phyloP scores from a whole-genome alignment of 2,329 filamentous ascomycete species.

The Ophiostoma triangulosporum region DNA sequence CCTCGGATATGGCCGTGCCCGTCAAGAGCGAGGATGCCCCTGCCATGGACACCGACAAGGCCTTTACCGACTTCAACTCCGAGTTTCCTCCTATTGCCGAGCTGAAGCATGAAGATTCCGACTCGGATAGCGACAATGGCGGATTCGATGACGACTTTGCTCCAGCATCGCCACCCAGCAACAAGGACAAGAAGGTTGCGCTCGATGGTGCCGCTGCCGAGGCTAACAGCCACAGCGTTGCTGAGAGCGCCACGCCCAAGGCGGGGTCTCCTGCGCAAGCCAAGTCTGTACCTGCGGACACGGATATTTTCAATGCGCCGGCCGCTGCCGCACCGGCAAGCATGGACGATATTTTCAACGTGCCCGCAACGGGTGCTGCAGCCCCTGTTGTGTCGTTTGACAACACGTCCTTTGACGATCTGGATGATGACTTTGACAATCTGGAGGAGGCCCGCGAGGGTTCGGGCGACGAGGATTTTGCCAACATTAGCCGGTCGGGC shows the following conservation, averaged over 20 bases:
- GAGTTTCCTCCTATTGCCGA: conserved; percentile 95
- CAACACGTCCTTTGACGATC: conserved; percentile 46
- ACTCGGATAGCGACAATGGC: conserved; percentile 55
- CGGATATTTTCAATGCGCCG: conserved; percentile 10
- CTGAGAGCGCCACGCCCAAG: conserved; percentile 1
- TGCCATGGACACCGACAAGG: conserved; percentile 20
- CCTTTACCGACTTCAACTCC: conserved; percentile 43
- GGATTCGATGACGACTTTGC: conserved; percentile 94
- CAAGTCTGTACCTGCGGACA: neutral
- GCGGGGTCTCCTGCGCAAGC: neutral
- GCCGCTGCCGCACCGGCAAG: neutral
- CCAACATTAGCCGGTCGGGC: conserved; percentile 55
- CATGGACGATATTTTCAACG: conserved; percentile 12
- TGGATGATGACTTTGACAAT: conserved; percentile 73
- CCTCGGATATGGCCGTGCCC: conserved; percentile 15
- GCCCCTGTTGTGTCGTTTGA: conserved; percentile 11
- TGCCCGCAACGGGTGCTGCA: conserved; percentile 1
- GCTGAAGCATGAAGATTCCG: conserved; percentile 69
- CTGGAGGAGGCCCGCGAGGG: conserved; percentile 76
- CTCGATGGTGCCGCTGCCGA: conserved; percentile 13
- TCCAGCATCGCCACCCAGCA: conserved; percentile 34
- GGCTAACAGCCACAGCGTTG: conserved; percentile 1
- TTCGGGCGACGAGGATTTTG: conserved; percentile 66
- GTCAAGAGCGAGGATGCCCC: conserved; percentile 22
- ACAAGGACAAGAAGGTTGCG: conserved; percentile 20